Conservation (phyloP, 345 rosid genomes). For the Cochlearia excelsa region DNA sequence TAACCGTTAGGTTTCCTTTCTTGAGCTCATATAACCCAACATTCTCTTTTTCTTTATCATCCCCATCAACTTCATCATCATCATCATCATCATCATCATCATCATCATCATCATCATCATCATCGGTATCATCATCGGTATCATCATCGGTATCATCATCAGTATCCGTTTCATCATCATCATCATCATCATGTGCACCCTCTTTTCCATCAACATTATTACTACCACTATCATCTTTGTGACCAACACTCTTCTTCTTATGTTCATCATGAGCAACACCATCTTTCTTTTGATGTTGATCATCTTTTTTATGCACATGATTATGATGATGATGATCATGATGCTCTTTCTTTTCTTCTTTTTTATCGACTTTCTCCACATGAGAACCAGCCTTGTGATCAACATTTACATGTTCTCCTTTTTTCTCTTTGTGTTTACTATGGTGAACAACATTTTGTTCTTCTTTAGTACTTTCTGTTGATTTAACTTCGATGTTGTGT, state of each 20-base stretch:
- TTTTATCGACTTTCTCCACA: neutral
- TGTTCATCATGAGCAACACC: neutral
- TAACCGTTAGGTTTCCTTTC: slow-evolving; percentile 60
- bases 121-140: slow-evolving; percentile 9
- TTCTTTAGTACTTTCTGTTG: slow-evolving; percentile 15
- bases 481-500: slow-evolving; percentile 15
- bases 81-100: slow-evolving; percentile 21
- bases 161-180: slow-evolving; percentile 20
- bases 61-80: slow-evolving; percentile 33
- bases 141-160: slow-evolving; percentile 16
- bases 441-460: slow-evolving; percentile 6
- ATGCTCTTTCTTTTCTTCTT: slow-evolving; percentile 14
- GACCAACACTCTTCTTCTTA: neutral
- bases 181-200: slow-evolving; percentile 23
- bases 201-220: slow-evolving; percentile 12
- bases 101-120: slow-evolving; percentile 14
- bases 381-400: slow-evolving; percentile 15
- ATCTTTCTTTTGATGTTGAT: neutral
- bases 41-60: slow-evolving; percentile 31
- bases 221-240: neutral
- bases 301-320: neutral
- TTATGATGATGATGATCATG: neutral
- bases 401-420: slow-evolving; percentile 6
- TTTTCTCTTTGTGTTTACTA: slow-evolving; percentile 19
- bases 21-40: slow-evolving; percentile 64